A percentile compares a stretch with the other conserved stretches of the same genome.
Evolutionary conservation across 805 yeast species (phyloP).

Genomic region (Wickerhamomyces silvicola): DNA sequence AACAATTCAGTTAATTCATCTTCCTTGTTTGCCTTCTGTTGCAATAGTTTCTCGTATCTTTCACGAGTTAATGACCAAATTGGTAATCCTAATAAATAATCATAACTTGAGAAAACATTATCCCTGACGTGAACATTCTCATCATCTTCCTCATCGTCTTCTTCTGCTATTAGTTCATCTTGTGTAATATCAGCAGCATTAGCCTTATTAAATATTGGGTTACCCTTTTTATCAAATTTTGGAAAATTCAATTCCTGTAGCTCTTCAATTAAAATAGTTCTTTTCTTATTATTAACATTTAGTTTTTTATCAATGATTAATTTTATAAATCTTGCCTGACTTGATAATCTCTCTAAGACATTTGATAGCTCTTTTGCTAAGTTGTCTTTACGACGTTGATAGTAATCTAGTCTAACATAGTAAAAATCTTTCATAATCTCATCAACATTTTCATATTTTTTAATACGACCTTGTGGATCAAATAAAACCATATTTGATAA

Average conservation of each 20-base stretch:
- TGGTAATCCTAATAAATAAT: slow-evolving; percentile 86
- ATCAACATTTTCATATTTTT: slow-evolving; percentile 66
- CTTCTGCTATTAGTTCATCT: slow-evolving; percentile 36
- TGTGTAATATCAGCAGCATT: slow-evolving; percentile 20
- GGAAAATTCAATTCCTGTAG: slow-evolving; percentile 66
- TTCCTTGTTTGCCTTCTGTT: slow-evolving; percentile 68
- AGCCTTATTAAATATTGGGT: slow-evolving; percentile 45
- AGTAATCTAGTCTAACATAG: slow-evolving; percentile 78
- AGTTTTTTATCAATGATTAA: slow-evolving; percentile 76
- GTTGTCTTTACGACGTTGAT: slow-evolving; percentile 85
- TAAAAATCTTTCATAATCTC: slow-evolving; percentile 83
- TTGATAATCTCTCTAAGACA: slow-evolving; percentile 65
- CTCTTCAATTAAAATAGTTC: slow-evolving; percentile 55
- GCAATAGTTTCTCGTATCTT: slow-evolving; percentile 72
- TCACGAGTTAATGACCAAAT: slow-evolving; percentile 91
- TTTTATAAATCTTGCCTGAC: slow-evolving; percentile 88
- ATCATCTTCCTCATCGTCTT: slow-evolving; percentile 30
- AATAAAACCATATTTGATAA: slow-evolving; percentile 92
- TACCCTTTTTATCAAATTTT: slow-evolving; percentile 63
- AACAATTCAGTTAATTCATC: slow-evolving; percentile 61
- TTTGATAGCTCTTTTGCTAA: slow-evolving; percentile 62
- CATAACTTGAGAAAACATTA: slow-evolving; percentile 61
- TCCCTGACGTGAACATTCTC: slow-evolving; percentile 35
- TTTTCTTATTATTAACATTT: slow-evolving; percentile 67
- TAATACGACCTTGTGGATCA: slow-evolving; percentile 82